Conservation (phyloP, 768 basidiomycete species). For the Boletales sp. region DNA sequence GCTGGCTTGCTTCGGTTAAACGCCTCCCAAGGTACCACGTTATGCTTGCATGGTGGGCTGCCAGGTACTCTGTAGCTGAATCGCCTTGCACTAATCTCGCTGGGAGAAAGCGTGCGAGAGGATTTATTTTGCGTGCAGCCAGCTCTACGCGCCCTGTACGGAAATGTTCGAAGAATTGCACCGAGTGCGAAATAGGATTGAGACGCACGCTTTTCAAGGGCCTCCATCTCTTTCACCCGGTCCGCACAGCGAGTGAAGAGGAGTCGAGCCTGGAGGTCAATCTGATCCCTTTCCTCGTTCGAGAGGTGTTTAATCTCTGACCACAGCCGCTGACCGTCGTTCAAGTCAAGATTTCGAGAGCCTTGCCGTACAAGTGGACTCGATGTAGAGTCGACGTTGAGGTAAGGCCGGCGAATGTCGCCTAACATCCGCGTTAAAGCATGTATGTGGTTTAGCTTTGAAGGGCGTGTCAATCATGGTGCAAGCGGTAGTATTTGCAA, state of each 20-base stretch:
- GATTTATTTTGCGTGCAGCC: conserved; percentile 59
- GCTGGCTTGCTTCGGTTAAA: conserved; percentile 74
- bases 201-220: conserved; percentile 78
- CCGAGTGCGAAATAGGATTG: conserved; percentile 10
- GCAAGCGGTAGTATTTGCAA: neutral
- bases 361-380: conserved; percentile 50
- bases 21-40: conserved; percentile 87
- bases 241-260: conserved; percentile 85
- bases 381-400: conserved; percentile 66
- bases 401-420: conserved; percentile 80
- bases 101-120: conserved; percentile 68
- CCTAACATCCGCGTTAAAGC: conserved; percentile 69
- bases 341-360: conserved; percentile 55
- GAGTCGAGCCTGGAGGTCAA: conserved; percentile 88
- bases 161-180: conserved; percentile 15
- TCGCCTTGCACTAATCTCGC: conserved; percentile 62
- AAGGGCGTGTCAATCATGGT: conserved; percentile 1
- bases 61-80: conserved; percentile 53
- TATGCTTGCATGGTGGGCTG: conserved; percentile 91
- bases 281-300: conserved; percentile 92
- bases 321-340: conserved; percentile 52
- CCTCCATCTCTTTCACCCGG: conserved; percentile 84
- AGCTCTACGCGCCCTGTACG: conserved; percentile 62
- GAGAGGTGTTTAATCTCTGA: conserved; percentile 64
- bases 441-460: conserved; percentile 69